Evolutionary conservation across 1,284 basidiomycete genomes (phyloP), one percentile per base, ranked within the genome.

Genomic region (Microbotryum silenes-acaulis): DNA sequence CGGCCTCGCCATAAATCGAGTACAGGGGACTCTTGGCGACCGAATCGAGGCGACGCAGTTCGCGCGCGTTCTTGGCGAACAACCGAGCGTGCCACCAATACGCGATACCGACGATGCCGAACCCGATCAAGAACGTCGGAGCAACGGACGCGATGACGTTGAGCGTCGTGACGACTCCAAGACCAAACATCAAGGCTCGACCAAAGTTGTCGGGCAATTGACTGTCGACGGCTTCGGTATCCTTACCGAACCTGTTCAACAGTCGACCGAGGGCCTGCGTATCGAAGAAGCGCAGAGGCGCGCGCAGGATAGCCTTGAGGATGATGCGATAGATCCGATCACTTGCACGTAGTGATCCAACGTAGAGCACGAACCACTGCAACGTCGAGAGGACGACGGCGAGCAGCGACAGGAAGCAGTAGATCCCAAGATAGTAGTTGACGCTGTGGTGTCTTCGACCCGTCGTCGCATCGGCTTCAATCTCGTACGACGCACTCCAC

Each of bases 211-310:
- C 89, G 1, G 90, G 85, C 62, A 92, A 81, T 56, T 75, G 83
- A 66, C 88, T 90, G 74, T 96, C 91, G 58, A 96, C 85, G 44
- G 54, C 88, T 78, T 96, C 91, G 62, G 94, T 89, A 73, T 96
- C 92, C 74, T 96, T 94, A 48, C 91, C 89, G 70, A 96, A 94
- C 46, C 91, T 81, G 73, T 94, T 93, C 46, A 93, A 77, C 8
- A 93, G 77, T 16, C 90, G 83, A 8, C 37, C 56, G 20, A 51
- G 83, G 54, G 86, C 89, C 4, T 91, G 85, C 0, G 91, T 96
- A 72, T 97, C 92, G 72, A 94, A 92, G 81, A 96, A 96, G 29
- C 91, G 84, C 56, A 96, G 85, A 49, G 90, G 85, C 1, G 93
- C 91, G 70, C 92, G 92, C 1, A 98, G 78, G 12, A 97, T 86